Percentiles rank a stretch among this genome's conserved stretches.
These are phyloP conservation scores for Beauveria sp. DNA, from an alignment of 2,329 filamentous ascomycete genomes.

Conservation along the genomic window DNA sequence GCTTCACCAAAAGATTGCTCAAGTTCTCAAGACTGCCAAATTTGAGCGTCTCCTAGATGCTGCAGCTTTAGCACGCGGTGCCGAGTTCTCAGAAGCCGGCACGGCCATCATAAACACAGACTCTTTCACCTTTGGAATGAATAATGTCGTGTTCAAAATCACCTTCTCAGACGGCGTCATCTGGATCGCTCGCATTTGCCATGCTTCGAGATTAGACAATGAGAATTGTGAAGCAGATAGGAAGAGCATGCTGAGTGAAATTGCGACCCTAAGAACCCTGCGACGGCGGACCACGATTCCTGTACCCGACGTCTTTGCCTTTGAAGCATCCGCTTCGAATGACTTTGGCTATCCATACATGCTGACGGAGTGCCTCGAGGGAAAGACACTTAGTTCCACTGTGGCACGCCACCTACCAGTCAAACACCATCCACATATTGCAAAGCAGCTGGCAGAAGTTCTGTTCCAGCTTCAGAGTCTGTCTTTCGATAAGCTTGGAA, in stretches of 20 bases:
- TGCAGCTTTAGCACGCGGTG: neutral
- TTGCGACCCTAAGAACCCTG: slow-evolving; percentile 10
- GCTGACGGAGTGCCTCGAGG: slow-evolving; percentile 9
- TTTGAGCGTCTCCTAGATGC: neutral
- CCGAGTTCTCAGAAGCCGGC: too few species aligned
- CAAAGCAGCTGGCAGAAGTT: slow-evolving; percentile 3
- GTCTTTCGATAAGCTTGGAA: slow-evolving; percentile 7
- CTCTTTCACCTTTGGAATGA: neutral
- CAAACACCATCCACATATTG: neutral
- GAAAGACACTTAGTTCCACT: neutral
- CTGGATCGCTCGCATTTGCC: neutral
- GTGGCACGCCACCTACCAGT: neutral
- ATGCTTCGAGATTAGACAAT: neutral
- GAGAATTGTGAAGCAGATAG: neutral
- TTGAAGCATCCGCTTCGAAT: slow-evolving; percentile 8
- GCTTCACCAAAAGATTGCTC: neutral
- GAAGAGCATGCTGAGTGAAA: slow-evolving; percentile 11
- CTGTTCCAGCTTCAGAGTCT: slow-evolving; percentile 12
- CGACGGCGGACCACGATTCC: slow-evolving; percentile 9
- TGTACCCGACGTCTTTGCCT: slow-evolving; percentile 1
- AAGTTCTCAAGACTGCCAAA: neutral
- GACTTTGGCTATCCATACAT: slow-evolving; percentile 12
- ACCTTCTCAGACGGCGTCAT: neutral
- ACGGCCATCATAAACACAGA: neutral
- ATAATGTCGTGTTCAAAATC: neutral